Evolutionary conservation across 1,284 basidiomycete species (phyloP), one percentile per base, ranked within the genome.

Genomic region (Ceratobasidium sp.): DNA sequence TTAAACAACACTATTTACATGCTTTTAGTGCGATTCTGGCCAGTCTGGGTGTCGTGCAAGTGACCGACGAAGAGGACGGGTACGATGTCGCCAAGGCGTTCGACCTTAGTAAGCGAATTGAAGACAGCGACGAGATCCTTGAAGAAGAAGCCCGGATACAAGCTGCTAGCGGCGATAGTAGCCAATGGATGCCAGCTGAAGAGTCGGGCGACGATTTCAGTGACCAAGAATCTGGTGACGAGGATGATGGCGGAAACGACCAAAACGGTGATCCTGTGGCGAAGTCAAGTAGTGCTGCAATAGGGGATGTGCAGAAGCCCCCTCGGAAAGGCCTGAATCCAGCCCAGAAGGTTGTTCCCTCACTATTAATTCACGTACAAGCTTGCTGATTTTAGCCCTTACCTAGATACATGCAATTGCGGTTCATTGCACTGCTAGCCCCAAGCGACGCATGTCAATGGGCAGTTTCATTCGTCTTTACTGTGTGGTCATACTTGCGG

Each of bases 391-490:
- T 22, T 1, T 22, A 11, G 3, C 19, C 29, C 7, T 13, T 32
- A 7, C 1, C 29, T 52, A 68, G 66, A 37, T 68, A 17, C 66
- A 68, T 54, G 34, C 44, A 32, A 68, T 68, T 56, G 66, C 49
- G n/a, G 66, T 68, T 17, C 13, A 56, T 17, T 37, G n/a, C 29
- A 68, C 66, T 7, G n/a, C 66, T 29, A 68, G 66, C 34, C 44
- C 66, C 1, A 22, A 22, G 34, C 32, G 51, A 25, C 66, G 51
- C 5, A 68, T 13, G 15, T 2, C 13, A 34, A 68, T 68, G 66
- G 22, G n/a, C 34, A 32, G 19, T 0, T 51, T 54, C 8, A 68
- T 56, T 34, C 51, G 51, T 6, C 22, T 51, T 2, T 51, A 51
- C 32, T 46, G 66, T 17, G 6, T 25, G 1, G 66, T 32, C 13